Conservation (phyloP, 768 basidiomycete genomes). For the Amanita fuliginea region DNA sequence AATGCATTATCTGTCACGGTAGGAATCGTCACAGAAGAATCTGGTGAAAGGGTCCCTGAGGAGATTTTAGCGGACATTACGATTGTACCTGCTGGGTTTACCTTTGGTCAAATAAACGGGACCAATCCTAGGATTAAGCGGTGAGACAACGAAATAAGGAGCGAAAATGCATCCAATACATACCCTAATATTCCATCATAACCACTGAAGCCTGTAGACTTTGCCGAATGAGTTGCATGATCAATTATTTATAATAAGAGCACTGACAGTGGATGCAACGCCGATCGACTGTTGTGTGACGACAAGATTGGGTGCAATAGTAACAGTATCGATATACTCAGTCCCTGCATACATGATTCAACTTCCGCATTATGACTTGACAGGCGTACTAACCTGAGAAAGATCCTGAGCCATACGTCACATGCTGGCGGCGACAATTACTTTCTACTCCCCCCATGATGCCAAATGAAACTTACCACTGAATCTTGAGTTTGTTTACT, state of each 20-base stretch:
- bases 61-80: neutral
- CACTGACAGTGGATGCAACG: conserved; percentile 31
- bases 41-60: conserved; percentile 23
- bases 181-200: conserved; percentile 62
- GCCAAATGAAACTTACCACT: conserved; percentile 16
- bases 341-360: conserved; percentile 18
- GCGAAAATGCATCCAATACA: conserved; percentile 1
- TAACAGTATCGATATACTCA: conserved; percentile 44
- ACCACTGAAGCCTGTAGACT: conserved; percentile 34
- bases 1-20: conserved; percentile 51
- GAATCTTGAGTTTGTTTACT: conserved; percentile 23
- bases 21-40: conserved; percentile 23
- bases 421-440: conserved; percentile 23
- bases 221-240: neutral
- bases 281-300: conserved; percentile 48
- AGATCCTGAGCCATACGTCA: conserved; percentile 49
- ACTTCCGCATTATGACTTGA: neutral
- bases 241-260: neutral
- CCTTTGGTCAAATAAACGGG: conserved; percentile 45
- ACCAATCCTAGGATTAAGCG: conserved; percentile 37
- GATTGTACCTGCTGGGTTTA: conserved; percentile 4
- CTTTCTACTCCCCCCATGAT: conserved; percentile 2
- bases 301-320: conserved; percentile 30
- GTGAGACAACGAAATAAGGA: neutral
- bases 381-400: conserved; percentile 34